Evolutionary conservation across 2,329 filamentous ascomycete species (phyloP).

Genomic region (Phialophora macrospora): DNA sequence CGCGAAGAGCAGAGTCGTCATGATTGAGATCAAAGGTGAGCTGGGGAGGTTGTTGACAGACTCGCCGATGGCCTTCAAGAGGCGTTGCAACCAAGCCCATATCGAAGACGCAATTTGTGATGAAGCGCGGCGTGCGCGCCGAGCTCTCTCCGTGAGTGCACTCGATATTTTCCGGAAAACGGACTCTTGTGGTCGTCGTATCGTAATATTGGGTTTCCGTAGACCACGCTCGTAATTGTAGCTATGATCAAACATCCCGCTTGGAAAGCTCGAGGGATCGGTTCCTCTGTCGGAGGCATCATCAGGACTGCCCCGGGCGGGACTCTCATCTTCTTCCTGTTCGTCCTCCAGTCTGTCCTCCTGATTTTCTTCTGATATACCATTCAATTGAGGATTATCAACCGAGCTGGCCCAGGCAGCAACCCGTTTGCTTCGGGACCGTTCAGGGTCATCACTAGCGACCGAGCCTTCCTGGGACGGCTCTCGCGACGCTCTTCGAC

Average conservation of each 20-base stretch:
- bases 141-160: slow-evolving; percentile 10
- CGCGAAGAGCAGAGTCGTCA: slow-evolving; percentile 27
- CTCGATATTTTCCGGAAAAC: slow-evolving; percentile 17
- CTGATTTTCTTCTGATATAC: slow-evolving; percentile 33
- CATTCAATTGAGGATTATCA: slow-evolving; percentile 32
- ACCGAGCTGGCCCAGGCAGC: slow-evolving; percentile 36
- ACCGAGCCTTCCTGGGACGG: slow-evolving; percentile 35
- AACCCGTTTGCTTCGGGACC: slow-evolving; percentile 30
- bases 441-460: slow-evolving; percentile 30
- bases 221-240: slow-evolving; percentile 40
- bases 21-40: slow-evolving; percentile 25
- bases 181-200: slow-evolving; percentile 22
- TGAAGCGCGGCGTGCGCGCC: slow-evolving; percentile 8
- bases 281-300: slow-evolving; percentile 31
- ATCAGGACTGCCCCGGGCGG: slow-evolving; percentile 19
- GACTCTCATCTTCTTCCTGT: slow-evolving; percentile 6
- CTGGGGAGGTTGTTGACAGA: slow-evolving; percentile 32
- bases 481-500: slow-evolving; percentile 38
- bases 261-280: slow-evolving; percentile 39
- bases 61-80: slow-evolving; percentile 20
- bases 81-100: slow-evolving; percentile 24
- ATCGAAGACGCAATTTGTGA: slow-evolving; percentile 11
- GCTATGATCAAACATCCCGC: slow-evolving; percentile 38
- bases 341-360: neutral
- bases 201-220: slow-evolving; percentile 32